Conservation (phyloP, 1,284 basidiomycete genomes). For the Rhodotorula sp. region DNA sequence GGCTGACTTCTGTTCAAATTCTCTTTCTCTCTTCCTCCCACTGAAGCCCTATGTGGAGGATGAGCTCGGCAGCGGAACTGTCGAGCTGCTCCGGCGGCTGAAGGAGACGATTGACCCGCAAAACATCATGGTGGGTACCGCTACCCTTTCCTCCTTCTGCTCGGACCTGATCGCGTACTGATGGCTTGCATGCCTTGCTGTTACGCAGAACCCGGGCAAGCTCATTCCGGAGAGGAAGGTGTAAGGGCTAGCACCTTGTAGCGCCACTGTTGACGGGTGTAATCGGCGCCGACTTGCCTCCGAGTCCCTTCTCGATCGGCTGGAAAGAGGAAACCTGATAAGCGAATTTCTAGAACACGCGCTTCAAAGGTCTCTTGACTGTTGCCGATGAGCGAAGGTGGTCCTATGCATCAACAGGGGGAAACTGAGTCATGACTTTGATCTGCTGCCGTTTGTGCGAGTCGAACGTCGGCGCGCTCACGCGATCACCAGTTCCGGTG, state of each 20-base stretch:
- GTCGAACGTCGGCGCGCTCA: background rate
- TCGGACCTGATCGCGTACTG: background rate
- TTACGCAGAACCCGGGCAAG: constrained; percentile 36
- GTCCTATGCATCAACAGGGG: no score
- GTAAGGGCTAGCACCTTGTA: background rate
- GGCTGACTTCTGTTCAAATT: background rate
- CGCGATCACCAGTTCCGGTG: background rate
- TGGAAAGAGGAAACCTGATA: no score
- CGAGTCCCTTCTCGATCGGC: no score
- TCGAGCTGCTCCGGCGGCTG: constrained; percentile 41
- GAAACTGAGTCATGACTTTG: background rate
- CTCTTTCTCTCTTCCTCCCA: background rate
- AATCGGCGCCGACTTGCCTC: no score
- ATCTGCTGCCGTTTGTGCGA: background rate
- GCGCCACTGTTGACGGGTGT: no score
- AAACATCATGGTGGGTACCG: constrained; percentile 40
- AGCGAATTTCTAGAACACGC: no score
- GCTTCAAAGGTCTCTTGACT: no score
- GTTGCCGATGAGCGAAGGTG: no score
- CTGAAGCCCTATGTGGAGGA: constrained; percentile 37
- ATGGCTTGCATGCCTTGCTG: no score
- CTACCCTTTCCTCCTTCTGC: no score
- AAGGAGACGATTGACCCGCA: constrained; percentile 43
- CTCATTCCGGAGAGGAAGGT: constrained; percentile 23
- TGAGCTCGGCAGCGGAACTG: constrained; percentile 43